A percentile compares a stretch with the other conserved stretches of the same genome.
These are phyloP conservation scores for Rubroboletus pulcherrimus DNA, from an alignment of 768 basidiomycete species.

Conservation along the genomic window DNA sequence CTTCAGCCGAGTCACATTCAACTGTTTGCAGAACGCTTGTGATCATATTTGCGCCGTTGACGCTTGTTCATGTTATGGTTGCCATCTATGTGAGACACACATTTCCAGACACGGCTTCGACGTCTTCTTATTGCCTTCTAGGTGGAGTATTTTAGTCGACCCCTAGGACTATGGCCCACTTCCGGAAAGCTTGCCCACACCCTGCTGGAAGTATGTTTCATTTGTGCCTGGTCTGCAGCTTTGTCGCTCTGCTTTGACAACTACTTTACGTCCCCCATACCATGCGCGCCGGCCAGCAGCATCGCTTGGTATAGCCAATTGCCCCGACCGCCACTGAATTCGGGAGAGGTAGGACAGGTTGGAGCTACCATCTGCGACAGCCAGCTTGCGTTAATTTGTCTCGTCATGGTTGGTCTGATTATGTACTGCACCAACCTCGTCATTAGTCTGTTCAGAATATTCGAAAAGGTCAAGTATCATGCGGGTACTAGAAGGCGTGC, in stretches of 20 bases:
- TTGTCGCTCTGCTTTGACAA: constrained; percentile 89
- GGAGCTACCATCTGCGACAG: constrained; percentile 66
- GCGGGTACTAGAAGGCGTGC: constrained; percentile 33
- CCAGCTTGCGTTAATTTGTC: constrained; percentile 72
- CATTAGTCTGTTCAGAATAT: constrained; percentile 81
- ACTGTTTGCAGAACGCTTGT: constrained; percentile 57
- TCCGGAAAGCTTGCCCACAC: constrained; percentile 85
- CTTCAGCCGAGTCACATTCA: not conserved
- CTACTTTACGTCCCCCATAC: constrained; percentile 81
- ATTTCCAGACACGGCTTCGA: constrained; percentile 4
- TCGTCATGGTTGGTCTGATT: constrained; percentile 73
- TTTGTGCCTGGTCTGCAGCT: constrained; percentile 91
- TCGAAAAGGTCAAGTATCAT: constrained; percentile 84
- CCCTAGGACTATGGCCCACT: constrained; percentile 89
- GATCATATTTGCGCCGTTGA: constrained; percentile 81
- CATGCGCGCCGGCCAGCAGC: constrained; percentile 59
- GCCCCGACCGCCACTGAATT: constrained; percentile 36
- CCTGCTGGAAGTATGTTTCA: constrained; percentile 82
- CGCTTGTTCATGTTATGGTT: constrained; percentile 78
- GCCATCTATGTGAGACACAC: constrained; percentile 71
- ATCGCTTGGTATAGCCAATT: constrained; percentile 75
- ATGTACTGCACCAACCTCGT: constrained; percentile 83
- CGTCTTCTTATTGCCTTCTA: constrained; percentile 30
- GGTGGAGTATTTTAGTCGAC: constrained; percentile 92
- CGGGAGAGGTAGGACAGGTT: constrained; percentile 36